Evolutionary conservation across 768 basidiomycete genomes (phyloP), one percentile per base, ranked within the genome.

Genomic region (Strobilomyces dryophilus): DNA sequence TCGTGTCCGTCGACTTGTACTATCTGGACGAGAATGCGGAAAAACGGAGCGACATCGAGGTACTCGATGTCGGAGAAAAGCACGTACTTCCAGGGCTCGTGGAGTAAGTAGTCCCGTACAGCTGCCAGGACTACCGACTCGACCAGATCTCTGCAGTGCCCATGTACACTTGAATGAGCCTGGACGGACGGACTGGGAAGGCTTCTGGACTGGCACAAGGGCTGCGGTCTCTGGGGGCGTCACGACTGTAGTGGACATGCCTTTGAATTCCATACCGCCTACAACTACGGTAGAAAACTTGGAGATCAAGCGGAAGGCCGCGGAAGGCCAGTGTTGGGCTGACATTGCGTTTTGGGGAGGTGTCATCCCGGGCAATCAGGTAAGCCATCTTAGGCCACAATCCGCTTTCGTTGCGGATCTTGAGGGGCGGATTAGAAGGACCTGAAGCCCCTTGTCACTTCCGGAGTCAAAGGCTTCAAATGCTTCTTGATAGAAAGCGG

Each of bases 201-300:
- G 94, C 0, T 95, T 97, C 66, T 81, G 79, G 73, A 90, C 92
- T 0, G 94, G 92, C n/a, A 95, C 94, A 1, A 73, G 76, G 50
- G 95, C 95, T 18, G 95, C 95, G 1, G 83, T 85, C 2, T 88
- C 92, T 1, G 95, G 95, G 20, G 97, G 95, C 8, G 83, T 98
- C n/a, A 98, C 95, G 8, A 92, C 92, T 7, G 75, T 98, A 20
- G 86, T 98, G 31, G 97, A 98, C 72, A 99, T 98, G 95, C 97
- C 95, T 3, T 76, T 99, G 50, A 98, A 99, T 70, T 95, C 94
- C 2, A 90, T 98, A 49, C 95, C 95, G 1, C 93, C 97, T 0
- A 98, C 97, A 1, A 95, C 92, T 2, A 94, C 92, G 0, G 79
- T 92, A 8, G 73, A 72, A 6, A 84, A 95, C 64, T 77, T 98